Base-by-base conservation (phyloP, 2,329 filamentous ascomycete species). In the Talaromyces sp. region DNA sequence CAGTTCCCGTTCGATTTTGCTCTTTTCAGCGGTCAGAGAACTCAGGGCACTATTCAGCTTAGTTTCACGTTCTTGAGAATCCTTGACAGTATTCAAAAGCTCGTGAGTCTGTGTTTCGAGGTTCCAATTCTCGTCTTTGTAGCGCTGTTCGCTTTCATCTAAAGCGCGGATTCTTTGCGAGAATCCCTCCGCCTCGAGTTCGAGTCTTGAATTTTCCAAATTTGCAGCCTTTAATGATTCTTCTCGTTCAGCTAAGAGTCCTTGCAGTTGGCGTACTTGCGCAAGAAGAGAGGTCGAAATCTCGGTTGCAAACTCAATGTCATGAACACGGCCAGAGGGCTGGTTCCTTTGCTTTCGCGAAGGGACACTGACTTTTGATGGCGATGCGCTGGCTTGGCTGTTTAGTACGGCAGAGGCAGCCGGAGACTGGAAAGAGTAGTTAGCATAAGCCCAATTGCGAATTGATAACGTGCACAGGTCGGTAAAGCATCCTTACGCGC, bases 71-170 rank as follows among this genome's bases (percentile, higher is more conserved):
- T 95, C 92, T 14, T 87, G 81, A 0, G 89, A 84, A 53, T 96
- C 91, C 71, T 88, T 91, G 64, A 89, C 84, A 17, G 85, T 82
- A 8, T 88, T 84, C 57, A 89, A 83, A 49, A 93, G 81, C 64
- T 98, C 93, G 69, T 96, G 95, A 24, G 96, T 84, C 68, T 92
- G 90, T 0, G 93, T 96, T 75, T 99, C 95, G 41, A 99, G 83
- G 64, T 90, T 93, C 95, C 95, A 99, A 73, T 98, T 99, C 75
- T 98, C 95, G 70, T 99, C 95, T 77, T 97, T 98, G 79, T 96
- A 96, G 57, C 91, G 88, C 69, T 96, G 89, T 74, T 99, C 95
- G 72, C 90, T 96, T 76, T 99, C 95, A 68, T 97, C 93, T 46
- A 97, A 81, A 7, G 85, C 84, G 70, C 90, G 89, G 65, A 98